Percentiles rank a stretch among this genome's conserved stretches.
phyloP scores from a whole-genome alignment of 2,329 filamentous ascomycete species.

The Fusarium sp. region DNA sequence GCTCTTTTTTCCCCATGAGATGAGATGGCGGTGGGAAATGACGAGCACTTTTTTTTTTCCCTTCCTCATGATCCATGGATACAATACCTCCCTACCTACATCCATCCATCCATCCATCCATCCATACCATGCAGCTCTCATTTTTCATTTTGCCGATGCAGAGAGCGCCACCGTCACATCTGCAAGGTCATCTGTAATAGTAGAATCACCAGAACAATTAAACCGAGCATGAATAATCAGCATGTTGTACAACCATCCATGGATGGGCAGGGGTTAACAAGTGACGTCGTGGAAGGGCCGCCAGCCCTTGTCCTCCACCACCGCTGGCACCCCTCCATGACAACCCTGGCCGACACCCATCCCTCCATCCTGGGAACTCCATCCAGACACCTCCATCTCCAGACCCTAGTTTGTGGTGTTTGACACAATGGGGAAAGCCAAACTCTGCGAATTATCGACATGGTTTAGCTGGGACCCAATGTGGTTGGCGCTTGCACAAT shows the following conservation, averaged over 20 bases:
- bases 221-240: slow-evolving; percentile 6
- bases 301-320: neutral
- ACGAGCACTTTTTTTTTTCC: neutral
- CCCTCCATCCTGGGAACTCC: slow-evolving; percentile 22
- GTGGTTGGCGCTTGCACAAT: slow-evolving; percentile 20
- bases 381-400: slow-evolving; percentile 29
- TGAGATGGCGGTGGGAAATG: slow-evolving; percentile 20
- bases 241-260: slow-evolving; percentile 5
- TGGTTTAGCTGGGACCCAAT: slow-evolving; percentile 34
- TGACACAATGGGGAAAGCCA: slow-evolving; percentile 30
- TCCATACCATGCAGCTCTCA: neutral
- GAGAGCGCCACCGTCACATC: neutral
- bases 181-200: neutral
- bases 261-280: neutral
- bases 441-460: slow-evolving; percentile 13
- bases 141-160: slow-evolving; percentile 9
- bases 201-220: neutral
- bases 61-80: neutral
- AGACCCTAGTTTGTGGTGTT: slow-evolving; percentile 16
- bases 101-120: neutral
- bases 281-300: slow-evolving; percentile 17
- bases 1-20: neutral
- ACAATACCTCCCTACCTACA: neutral
- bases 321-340: slow-evolving; percentile 2
- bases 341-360: slow-evolving; percentile 8